Conservation (phyloP, 176 grass and related monocot genomes). For the Pharus latifolius region DNA sequence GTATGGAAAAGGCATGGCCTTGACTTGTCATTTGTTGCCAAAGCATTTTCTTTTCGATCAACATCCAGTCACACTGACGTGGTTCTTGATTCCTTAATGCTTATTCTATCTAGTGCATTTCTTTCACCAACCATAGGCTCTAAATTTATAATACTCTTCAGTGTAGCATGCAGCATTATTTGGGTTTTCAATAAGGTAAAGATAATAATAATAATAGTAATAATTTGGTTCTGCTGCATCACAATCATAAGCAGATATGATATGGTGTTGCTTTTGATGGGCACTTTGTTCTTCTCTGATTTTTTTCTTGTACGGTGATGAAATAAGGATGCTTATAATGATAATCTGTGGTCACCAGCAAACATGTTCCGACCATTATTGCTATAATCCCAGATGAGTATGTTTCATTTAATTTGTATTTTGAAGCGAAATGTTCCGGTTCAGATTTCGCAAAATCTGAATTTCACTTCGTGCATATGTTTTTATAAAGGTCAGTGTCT, state of each 20-base stretch:
- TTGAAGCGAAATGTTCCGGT: neutral
- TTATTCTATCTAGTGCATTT: constrained; percentile 22
- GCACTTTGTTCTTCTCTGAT: neutral
- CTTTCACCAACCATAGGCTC: neutral
- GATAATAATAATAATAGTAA: no score
- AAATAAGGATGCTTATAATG: neutral
- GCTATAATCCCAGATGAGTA: neutral
- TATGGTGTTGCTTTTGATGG: neutral
- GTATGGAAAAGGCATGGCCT: neutral
- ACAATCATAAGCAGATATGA: constrained; percentile 12
- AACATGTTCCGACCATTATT: neutral
- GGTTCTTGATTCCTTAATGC: constrained; percentile 29
- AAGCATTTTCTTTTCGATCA: neutral
- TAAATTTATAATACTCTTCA: no score
- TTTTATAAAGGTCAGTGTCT: neutral
- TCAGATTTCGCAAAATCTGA: neutral
- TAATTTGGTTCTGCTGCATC: neutral
- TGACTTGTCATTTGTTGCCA: neutral
- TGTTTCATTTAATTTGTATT: neutral
- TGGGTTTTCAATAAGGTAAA: no score
- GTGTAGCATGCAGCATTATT: no score
- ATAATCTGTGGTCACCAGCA: neutral
- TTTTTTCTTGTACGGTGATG: constrained; percentile 1
- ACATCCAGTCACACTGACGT: constrained; percentile 28
- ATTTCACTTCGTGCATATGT: neutral